Base-by-base conservation (phyloP, 2,329 filamentous ascomycete species). In the Aspergillus niger region DNA sequence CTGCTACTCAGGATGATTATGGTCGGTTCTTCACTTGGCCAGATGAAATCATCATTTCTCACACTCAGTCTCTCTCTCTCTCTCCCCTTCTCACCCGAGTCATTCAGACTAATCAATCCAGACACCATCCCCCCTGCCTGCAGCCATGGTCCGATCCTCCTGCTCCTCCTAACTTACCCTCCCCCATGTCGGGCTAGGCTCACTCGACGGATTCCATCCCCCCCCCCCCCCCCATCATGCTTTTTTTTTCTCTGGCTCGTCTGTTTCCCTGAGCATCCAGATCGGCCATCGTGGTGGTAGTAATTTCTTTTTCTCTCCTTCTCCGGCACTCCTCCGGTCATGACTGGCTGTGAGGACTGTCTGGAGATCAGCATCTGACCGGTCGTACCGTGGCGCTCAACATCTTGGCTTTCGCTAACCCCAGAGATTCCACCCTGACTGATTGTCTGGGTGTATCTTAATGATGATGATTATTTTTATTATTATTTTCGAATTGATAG, bases 351-450 rank as follows among this genome's bases (percentile, higher is more conserved):
- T 30, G 53, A 22, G 39, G 39, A 30, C 20, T 26, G 53, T 47
- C 52, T 30, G 53, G 49, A 59, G 63, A 65, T 65, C 63, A 63
- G 58, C 61, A 58, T 61, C 61, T 65, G 63, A 65, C 63, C 61
- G 52, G 61, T 63, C 56, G 58, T 59, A 55, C 58, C 57, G 57
- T 63, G 60, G 60, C 57, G 60, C 56, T 61, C 55, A 58, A 57
- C 50, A 53, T 51, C 49, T 58, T 55, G 53, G 53, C 53, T 55
- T 36, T 44, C 38, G 28, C 53, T 43, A 55, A 44, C 54, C 59
- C 55, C 41, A 57, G 56, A 62, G 55, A 58, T 56, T 60, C 53
- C 36, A 55, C 53, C 53, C 53, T 26, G 44, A 24, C 41, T 44
- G 20, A 22, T 22, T 44, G 41, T 20, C 41, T 43, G 20, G 41